Conservation (phyloP, 2,329 filamentous ascomycete species). For the Elsinoe arachidis region DNA sequence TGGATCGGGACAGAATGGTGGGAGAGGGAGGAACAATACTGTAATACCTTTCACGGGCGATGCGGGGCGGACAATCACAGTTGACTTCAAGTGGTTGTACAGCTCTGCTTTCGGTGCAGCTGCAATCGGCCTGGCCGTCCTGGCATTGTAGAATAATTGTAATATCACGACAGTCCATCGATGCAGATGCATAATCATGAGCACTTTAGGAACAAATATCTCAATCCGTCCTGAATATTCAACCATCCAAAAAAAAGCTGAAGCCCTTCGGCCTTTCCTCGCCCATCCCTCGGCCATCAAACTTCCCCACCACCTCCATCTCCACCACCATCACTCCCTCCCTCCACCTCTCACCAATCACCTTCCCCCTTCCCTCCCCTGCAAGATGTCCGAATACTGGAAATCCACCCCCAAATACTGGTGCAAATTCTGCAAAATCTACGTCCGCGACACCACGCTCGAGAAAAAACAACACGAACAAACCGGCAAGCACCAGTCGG, state of each 20-base stretch:
- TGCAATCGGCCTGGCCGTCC: no score
- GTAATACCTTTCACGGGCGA: not conserved
- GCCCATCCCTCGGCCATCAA: not conserved
- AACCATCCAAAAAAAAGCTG: no score
- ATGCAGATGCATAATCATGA: no score
- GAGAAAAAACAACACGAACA: constrained; percentile 52
- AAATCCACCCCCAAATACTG: constrained; percentile 95
- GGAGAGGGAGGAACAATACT: not conserved
- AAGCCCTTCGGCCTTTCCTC: not conserved
- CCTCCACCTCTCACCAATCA: not conserved
- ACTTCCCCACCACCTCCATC: not conserved
- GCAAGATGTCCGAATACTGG: constrained; percentile 89
- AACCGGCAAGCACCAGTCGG: constrained; percentile 32
- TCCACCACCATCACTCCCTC: not conserved
- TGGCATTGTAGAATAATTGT: no score
- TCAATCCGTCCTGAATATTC: no score
- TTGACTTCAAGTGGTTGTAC: not conserved
- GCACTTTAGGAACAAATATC: no score
- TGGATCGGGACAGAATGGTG: not conserved
- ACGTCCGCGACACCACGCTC: constrained; percentile 84
- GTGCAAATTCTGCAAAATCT: constrained; percentile 94
- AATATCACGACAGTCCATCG: no score
- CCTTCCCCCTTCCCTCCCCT: not conserved
- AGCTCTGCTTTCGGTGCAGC: not conserved
- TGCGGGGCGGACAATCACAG: not conserved